Percentiles rank a stretch among this genome's conserved stretches.
These are phyloP conservation scores for Chlamydomonas sp. DNA, from an alignment of 139 green algal species.

Conservation along the genomic window DNA sequence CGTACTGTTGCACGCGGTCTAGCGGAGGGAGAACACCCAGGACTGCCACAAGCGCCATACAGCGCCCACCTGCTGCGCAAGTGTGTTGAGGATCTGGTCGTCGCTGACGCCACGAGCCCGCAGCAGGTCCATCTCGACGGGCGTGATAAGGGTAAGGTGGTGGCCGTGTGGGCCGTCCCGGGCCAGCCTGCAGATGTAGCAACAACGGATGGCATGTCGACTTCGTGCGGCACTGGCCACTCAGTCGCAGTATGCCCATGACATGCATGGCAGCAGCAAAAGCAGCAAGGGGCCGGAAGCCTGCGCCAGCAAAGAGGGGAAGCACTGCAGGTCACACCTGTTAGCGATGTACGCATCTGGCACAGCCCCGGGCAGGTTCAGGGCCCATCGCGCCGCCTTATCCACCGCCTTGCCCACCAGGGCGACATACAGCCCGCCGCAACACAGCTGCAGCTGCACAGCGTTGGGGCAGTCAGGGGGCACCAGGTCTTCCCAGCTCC, in stretches of 20 bases:
- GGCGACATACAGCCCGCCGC: neutral
- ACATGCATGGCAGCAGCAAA: neutral
- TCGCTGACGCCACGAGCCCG: neutral
- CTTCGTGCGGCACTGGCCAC: neutral
- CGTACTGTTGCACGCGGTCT: too few species aligned
- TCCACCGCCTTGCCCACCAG: conserved; percentile 38
- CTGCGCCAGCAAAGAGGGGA: neutral
- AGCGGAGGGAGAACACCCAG: neutral
- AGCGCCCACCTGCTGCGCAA: neutral
- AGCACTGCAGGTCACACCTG: neutral
- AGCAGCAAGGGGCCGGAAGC: neutral
- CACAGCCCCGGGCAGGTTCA: neutral
- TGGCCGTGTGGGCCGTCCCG: conserved; percentile 17
- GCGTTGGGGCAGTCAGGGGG: neutral
- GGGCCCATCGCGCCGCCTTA: neutral
- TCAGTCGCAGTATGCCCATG: neutral
- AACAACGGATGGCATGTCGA: neutral
- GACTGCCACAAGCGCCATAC: neutral
- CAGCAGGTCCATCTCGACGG: conserved; percentile 29
- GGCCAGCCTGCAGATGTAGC: neutral
- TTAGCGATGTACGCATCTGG: neutral
- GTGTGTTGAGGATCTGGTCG: neutral
- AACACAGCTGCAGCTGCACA: conserved; percentile 5
- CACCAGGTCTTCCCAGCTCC: neutral
- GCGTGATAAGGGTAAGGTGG: conserved; percentile 45